Percentiles rank a stretch among this genome's conserved stretches.
Evolutionary conservation across 1,139 yeast genomes (phyloP).

Genomic region (Casaregolazyma suthepensis): DNA sequence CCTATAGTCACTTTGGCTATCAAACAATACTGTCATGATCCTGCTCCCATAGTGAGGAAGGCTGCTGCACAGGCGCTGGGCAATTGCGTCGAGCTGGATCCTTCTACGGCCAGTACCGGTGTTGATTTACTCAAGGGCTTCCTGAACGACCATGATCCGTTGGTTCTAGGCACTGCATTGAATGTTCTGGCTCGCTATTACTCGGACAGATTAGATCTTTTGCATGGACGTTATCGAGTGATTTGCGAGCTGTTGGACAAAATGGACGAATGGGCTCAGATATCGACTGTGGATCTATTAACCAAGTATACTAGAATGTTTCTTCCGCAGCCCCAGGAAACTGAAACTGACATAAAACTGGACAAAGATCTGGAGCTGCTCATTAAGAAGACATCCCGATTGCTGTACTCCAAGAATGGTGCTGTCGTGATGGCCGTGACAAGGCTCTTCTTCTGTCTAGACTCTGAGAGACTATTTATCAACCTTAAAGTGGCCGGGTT

Average conservation of each 20-base stretch:
- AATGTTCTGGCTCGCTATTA: slow-evolving; percentile 50
- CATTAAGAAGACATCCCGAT: slow-evolving; percentile 40
- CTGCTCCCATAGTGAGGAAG: slow-evolving; percentile 70
- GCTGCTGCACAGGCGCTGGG: slow-evolving; percentile 75
- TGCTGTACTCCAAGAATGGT: slow-evolving; percentile 50
- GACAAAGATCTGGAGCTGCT: slow-evolving; percentile 57
- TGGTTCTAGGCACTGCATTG: slow-evolving; percentile 68
- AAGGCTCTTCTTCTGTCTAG: slow-evolving; percentile 48
- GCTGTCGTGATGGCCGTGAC: slow-evolving; percentile 58
- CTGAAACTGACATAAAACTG: slow-evolving; percentile 20
- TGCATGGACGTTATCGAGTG: slow-evolving; percentile 68
- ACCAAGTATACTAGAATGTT: slow-evolving; percentile 61
- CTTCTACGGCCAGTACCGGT: slow-evolving; percentile 41
- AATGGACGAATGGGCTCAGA: slow-evolving; percentile 77
- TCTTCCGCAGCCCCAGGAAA: slow-evolving; percentile 45
- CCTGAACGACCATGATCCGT: slow-evolving; percentile 55
- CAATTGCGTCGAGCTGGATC: slow-evolving; percentile 49
- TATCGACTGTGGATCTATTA: slow-evolving; percentile 52
- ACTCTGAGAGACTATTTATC: slow-evolving; percentile 46
- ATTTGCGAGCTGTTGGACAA: slow-evolving; percentile 48
- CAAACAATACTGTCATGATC: slow-evolving; percentile 62
- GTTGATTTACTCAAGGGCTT: slow-evolving; percentile 47
- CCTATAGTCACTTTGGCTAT: slow-evolving; percentile 75
- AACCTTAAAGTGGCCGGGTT: slow-evolving; percentile 46
- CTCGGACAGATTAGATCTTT: slow-evolving; percentile 52